phyloP scores from a whole-genome alignment of 2,329 filamentous ascomycete genomes.

The Elsinoe fawcettii region DNA sequence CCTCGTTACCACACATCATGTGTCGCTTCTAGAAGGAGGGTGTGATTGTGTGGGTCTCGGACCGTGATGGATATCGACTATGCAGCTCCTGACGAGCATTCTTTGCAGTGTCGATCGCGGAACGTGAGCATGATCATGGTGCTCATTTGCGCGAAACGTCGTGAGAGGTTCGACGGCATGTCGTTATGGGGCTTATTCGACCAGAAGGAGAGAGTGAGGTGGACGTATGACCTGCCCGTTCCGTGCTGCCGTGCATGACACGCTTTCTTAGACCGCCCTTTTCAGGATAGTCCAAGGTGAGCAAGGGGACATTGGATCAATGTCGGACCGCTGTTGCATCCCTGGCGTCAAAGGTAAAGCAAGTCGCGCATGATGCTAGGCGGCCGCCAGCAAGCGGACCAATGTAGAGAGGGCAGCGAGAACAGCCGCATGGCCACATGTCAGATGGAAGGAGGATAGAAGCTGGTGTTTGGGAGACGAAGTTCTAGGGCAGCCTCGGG shows the following conservation, averaged over 20 bases:
- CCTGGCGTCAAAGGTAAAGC: constrained; percentile 2
- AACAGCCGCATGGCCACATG: constrained; percentile 8
- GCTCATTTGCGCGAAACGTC: neutral
- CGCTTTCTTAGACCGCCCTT: neutral
- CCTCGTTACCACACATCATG: neutral
- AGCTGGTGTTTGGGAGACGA: constrained; percentile 4
- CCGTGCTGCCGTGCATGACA: neutral
- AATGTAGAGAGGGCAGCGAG: neutral
- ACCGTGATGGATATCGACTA: neutral
- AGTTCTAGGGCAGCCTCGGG: neutral
- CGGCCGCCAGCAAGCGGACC: constrained; percentile 1
- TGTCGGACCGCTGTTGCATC: constrained; percentile 2
- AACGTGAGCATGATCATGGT: neutral
- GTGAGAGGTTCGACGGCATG: neutral
- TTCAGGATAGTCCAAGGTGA: neutral
- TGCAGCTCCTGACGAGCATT: neutral
- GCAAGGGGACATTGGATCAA: neutral
- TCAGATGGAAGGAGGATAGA: constrained; percentile 9
- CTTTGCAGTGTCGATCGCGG: neutral
- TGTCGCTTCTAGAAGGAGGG: neutral
- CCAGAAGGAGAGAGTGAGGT: neutral
- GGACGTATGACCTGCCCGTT: constrained; percentile 7
- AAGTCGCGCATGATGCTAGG: neutral
- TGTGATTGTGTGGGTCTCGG: constrained; percentile 1
- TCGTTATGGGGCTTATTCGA: neutral